Base-by-base conservation (phyloP, 2,329 filamentous ascomycete genomes). In the Talaromyces sp. region DNA sequence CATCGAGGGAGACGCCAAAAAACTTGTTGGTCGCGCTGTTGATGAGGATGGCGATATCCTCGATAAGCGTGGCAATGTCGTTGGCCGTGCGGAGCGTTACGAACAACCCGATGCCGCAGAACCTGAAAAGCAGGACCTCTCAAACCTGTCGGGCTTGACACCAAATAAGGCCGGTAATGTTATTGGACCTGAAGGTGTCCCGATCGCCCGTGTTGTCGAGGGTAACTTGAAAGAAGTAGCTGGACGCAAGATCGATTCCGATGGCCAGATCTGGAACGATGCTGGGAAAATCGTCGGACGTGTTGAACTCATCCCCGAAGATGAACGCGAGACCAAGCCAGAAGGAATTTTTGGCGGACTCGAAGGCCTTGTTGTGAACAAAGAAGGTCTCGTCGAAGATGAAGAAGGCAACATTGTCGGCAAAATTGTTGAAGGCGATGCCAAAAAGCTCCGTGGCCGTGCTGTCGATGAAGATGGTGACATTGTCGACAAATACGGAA, bases 391-490 rank as follows among this genome's bases (percentile, higher is more conserved):
- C 51, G 82, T 86, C 59, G 81, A 96, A 80, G 82, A 96, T 85
- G 73, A 88, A 82, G 82, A 96, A 82, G 90, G 89, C 38, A 86
- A 89, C 64, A 81, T 89, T 26, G 89, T 95, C 54, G 91, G 91
- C 24, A 81, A 87, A 49, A 82, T 93, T 43, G 79, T 83, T 3
- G 84, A 86, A 53, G 91, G 90, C 2, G 89, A 96, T 58, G 73
- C 82, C 38, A 91, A 91, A 81, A 79, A 81, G 56, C 82, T 96
- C 0, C 84, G 87, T 41, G 91, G 91, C 17, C 88, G 90, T 53
- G 69, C 80, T 9, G 90, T 95, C 19, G 91, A 95, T 60, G 87
- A 91, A 63, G 90, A 96, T 64, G 91, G 91, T 41, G 90, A 95
- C 60, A 86, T 96, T 32, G 81, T 89, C 59, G 91, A 95, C 78